phyloP scores from a whole-genome alignment of 306 rosid species.

The Prosopis cineraria region DNA sequence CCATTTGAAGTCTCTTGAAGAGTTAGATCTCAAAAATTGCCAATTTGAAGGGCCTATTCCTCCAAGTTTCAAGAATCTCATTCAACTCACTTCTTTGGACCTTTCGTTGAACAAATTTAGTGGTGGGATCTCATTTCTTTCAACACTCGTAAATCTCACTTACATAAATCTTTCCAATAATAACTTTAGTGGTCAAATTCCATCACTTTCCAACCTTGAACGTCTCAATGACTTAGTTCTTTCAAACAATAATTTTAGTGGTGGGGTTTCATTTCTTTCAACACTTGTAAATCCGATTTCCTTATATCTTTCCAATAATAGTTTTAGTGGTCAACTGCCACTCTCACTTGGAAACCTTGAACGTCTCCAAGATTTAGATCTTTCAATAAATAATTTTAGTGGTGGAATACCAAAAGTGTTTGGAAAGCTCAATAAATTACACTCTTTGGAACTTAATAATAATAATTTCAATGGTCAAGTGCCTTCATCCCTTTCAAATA shows the following conservation, averaged over 20 bases:
- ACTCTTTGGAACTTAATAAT: neutral
- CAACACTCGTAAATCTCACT: neutral
- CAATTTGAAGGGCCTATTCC: slow-evolving; percentile 2
- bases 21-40: neutral
- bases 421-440: neutral
- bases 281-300: neutral
- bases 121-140: slow-evolving; percentile 4
- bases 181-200: no score
- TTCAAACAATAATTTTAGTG: no score
- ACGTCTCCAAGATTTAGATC: accelerated
- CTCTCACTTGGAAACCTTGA: no score
- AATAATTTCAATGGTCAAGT: neutral
- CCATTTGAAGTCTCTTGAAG: neutral
- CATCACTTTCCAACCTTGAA: no score
- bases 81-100: neutral
- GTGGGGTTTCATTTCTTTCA: neutral
- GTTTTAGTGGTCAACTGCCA: no score
- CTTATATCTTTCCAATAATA: no score
- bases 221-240: no score
- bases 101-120: slow-evolving; percentile 2
- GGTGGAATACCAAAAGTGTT: neutral
- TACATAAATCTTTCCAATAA: neutral
- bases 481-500: neutral
- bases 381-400: neutral
- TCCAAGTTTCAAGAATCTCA: neutral